A percentile compares a stretch with the other conserved stretches of the same genome.
Conservation (phyloP, 1,139 yeast genomes). For the Candida tropicalis region DNA sequence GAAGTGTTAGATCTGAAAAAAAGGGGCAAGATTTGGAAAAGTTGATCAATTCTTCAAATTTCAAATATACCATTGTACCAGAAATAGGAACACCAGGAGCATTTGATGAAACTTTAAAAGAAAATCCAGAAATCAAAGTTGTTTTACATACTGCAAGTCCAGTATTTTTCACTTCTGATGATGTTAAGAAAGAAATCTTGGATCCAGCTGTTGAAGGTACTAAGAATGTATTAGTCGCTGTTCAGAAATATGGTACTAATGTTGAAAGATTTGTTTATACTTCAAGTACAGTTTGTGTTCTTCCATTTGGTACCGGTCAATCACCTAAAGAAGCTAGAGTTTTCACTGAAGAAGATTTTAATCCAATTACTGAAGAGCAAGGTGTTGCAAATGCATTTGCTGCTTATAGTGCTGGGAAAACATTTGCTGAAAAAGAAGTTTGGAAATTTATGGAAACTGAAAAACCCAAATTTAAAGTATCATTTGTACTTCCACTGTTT, state of each 20-base stretch:
- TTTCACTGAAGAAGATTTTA: slow-evolving; percentile 39
- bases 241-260: slow-evolving; percentile 25
- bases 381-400: slow-evolving; percentile 21
- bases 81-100: slow-evolving; percentile 29
- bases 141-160: slow-evolving; percentile 39
- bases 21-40: slow-evolving; percentile 28
- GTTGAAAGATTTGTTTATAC: slow-evolving; percentile 30
- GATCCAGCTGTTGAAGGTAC: slow-evolving; percentile 38
- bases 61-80: slow-evolving; percentile 30
- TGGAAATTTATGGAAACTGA: slow-evolving; percentile 48
- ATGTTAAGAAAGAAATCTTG: slow-evolving; percentile 30
- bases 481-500: slow-evolving; percentile 32
- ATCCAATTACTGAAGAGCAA: slow-evolving; percentile 34
- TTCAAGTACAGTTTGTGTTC: slow-evolving; percentile 31
- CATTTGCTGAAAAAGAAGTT: slow-evolving; percentile 43
- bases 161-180: slow-evolving; percentile 24
- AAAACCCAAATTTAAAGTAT: slow-evolving; percentile 28
- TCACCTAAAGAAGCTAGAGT: slow-evolving; percentile 16
- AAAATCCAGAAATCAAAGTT: slow-evolving; percentile 29
- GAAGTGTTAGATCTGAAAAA: slow-evolving; percentile 36
- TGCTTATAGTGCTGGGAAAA: slow-evolving; percentile 37
- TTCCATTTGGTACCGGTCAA: slow-evolving; percentile 10
- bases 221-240: slow-evolving; percentile 27
- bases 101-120: slow-evolving; percentile 32
- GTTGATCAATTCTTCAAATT: slow-evolving; percentile 20